Evolutionary conservation across 176 grass and related monocot species (phyloP), one percentile per base, ranked within the genome.

Genomic region (Aegilops tauschii): DNA sequence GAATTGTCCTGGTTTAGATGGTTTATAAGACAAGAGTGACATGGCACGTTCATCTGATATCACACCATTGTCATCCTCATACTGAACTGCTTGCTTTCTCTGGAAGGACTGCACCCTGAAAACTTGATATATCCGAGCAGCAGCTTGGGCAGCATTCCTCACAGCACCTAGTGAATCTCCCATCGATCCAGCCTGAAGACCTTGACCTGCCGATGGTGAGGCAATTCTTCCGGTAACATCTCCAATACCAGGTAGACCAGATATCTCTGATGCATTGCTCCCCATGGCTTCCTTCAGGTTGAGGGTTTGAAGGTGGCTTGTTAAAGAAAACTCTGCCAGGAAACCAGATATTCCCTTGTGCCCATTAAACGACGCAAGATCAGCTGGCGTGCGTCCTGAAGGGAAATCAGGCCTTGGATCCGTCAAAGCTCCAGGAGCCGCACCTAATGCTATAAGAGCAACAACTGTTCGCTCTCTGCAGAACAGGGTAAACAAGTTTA

Each of bases 341-440:
- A 99, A 99, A 40, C 97, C 97, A 73, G 94, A 93, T 87, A 99
- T 96, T 61, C 94, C 97, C 88, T 87, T 99, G 87, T 99, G 89
- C 61, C 90, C 93, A 88, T 99, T 99, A 83, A 85, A 23, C 27
- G 90, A 96, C 18, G 97, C 97, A 86, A 99, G 88, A 92, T 99
- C 97, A 90, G 97, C 94, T 73, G 97, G 94, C 54, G 94, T 93
- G 84, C 83, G 93, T 93, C 97, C 97, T 56, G 94, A 69, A 68
- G 90, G 85, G 75, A 87, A 96, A 89, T 91, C 87, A 18, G 92
- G 94, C 5, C 92, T 96, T 39, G 97, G 97, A 74, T 99, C 97
- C 50, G 97, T 93, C 85, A 99, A 89, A 68, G 87, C 88, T 81
- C 97, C 94, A 61, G 97, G 90, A 79, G 90, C 94, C 44, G 94